A percentile compares a stretch with the other conserved stretches of the same genome.
These are phyloP conservation scores for Delphinella strobiligena DNA, from an alignment of 2,329 filamentous ascomycete species.

Conservation along the genomic window DNA sequence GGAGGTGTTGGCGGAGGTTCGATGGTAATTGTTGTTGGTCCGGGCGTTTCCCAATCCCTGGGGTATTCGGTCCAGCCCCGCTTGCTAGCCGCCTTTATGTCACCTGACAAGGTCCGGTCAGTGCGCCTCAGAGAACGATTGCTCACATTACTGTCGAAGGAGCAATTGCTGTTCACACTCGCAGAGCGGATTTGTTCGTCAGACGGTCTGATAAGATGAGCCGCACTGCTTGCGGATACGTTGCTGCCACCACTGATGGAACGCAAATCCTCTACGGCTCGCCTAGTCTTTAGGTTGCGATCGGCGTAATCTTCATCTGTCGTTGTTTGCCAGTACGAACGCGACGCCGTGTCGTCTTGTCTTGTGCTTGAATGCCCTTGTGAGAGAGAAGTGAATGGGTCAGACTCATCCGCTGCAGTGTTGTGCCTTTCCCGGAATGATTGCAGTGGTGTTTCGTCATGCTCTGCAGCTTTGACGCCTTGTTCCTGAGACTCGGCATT, in stretches of 20 bases:
- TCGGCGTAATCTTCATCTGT: not conserved
- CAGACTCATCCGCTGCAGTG: not conserved
- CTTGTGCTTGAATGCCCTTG: not conserved
- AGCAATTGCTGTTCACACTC: conserved; percentile 28
- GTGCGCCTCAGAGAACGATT: conserved; percentile 54
- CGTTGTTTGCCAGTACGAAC: not conserved
- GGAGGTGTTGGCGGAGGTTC: conserved; percentile 36
- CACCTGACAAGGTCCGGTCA: conserved; percentile 57
- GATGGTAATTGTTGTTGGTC: conserved; percentile 26
- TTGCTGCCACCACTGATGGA: not conserved
- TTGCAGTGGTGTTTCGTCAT: conserved; percentile 26
- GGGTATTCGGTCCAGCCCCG: conserved; percentile 33
- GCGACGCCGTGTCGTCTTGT: not conserved
- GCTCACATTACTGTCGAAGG: conserved; percentile 34
- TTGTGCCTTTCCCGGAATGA: conserved; percentile 18
- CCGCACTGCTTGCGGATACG: not conserved
- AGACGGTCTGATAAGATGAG: not conserved
- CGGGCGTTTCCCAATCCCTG: conserved; percentile 31
- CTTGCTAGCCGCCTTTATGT: conserved; percentile 59
- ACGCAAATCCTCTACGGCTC: not conserved
- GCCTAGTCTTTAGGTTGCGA: not conserved
- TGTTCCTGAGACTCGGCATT: conserved; percentile 25
- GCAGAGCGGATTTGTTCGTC: not conserved
- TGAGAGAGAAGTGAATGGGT: not conserved
- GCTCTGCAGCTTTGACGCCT: conserved; percentile 26